Base-by-base conservation (phyloP, 2,329 filamentous ascomycete genomes). In the Arthrobotrys sinensis region DNA sequence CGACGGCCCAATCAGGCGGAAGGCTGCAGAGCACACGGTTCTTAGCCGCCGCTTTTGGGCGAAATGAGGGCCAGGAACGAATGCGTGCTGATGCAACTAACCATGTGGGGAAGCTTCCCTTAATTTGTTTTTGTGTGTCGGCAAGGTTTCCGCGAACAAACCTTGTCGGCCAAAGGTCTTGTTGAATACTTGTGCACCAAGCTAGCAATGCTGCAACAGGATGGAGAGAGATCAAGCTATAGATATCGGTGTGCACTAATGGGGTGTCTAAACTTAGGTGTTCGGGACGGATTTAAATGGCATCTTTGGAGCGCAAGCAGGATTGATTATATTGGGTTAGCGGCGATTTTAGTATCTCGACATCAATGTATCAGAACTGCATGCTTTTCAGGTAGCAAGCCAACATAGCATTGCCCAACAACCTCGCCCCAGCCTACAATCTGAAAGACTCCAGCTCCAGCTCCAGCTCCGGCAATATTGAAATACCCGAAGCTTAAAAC, bases 21-120 rank as follows among this genome's bases (percentile, higher is more conserved):
- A 60, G 36, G 28, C 53, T 55, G 53, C 57, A 45, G 48, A 43
- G 24, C 38, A 40, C 46, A 66, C 57, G 21, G 69, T 45, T 16
- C 57, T 28, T 65, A 73, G 55, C 69, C 69, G 69, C 69, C 69
- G 69, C 69, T 73, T 72, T 70, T 73, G 32, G 48, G 55, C 19
- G 69, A 73, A 73, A 73, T 73, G 69, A 73, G 45, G 53, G 36
- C 57, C 69, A 73, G 68, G 69, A 52, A 48, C 43, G 46, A 64
- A 50, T 50, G 21, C 21, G 32, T 45, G 19, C 46, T 55, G 64
- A 43, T 65, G 50, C 57, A 3, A 36, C 69, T 73, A 73, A 66
- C 69, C 60, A 34, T 73, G 60, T 73, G 69, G 69, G 57, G 69
- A 73, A 65, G 38, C 60, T 60, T 65, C 34, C 60, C 48, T 66